Percentiles rank a stretch among this genome's conserved stretches.
Conservation (phyloP, 306 rosid genomes). For the Lithocarpus polystachyus region DNA sequence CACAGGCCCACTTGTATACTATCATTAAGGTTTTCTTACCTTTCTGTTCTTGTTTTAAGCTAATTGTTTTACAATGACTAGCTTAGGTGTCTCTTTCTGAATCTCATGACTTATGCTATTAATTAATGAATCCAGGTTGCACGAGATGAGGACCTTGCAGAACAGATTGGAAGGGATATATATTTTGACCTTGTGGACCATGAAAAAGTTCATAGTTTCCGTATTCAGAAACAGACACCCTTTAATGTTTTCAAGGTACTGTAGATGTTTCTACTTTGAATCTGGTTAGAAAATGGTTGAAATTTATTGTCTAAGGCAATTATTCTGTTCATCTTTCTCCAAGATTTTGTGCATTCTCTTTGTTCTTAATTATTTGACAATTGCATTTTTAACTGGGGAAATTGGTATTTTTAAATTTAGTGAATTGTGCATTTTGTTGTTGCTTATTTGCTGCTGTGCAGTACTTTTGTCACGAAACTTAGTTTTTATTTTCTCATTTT, state of each 20-base stretch:
- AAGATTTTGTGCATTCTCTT: background rate
- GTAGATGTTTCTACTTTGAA: background rate
- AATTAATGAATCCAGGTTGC: conserved; percentile 59
- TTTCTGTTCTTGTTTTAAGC: background rate
- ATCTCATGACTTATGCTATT: background rate
- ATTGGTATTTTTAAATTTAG: background rate
- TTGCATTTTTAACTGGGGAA: background rate
- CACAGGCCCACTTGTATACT: conserved; percentile 85
- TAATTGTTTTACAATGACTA: conserved; percentile 6
- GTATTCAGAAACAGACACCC: conserved; percentile 60
- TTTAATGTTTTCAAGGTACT: conserved; percentile 75
- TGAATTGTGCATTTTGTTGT: background rate
- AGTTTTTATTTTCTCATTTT: background rate
- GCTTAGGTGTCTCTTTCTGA: background rate
- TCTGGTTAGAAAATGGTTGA: background rate
- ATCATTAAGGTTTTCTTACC: conserved; percentile 60
- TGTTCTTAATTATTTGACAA: background rate
- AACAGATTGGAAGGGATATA: conserved; percentile 77
- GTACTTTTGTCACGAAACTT: conserved; percentile 7
- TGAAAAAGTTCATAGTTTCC: conserved; percentile 88
- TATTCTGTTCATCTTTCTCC: background rate
- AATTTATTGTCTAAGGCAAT: background rate
- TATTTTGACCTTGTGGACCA: conserved; percentile 95
- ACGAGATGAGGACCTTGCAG: conserved; percentile 69
- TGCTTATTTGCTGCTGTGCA: background rate